Conservation (phyloP, 1,284 basidiomycete genomes). For the Filobasidium uniguttulatum region DNA sequence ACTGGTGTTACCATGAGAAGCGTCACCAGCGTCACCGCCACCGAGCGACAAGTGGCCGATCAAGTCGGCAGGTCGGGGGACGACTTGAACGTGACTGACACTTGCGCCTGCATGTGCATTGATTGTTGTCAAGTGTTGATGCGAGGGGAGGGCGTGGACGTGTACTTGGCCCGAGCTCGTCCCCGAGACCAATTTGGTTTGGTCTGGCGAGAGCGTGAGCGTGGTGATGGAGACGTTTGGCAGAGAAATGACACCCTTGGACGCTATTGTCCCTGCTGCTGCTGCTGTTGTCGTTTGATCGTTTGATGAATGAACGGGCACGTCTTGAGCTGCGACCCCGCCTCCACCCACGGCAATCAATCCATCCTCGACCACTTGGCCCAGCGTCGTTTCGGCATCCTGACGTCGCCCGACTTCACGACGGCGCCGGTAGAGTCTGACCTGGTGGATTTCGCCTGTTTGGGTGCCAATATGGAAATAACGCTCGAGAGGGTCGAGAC, state of each 20-base stretch:
- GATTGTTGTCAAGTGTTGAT: constrained; percentile 72
- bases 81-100: constrained; percentile 59
- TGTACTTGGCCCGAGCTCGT: constrained; percentile 61
- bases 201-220: constrained; percentile 59
- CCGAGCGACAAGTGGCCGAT: constrained; percentile 54
- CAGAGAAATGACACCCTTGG: too few relatives aligned
- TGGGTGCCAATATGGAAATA: constrained; percentile 69
- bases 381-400: constrained; percentile 20
- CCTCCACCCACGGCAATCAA: constrained; percentile 60
- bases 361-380: constrained; percentile 37
- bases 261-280: too few relatives aligned
- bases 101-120: constrained; percentile 50
- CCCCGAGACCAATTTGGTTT: constrained; percentile 58
- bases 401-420: constrained; percentile 28
- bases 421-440: constrained; percentile 59
- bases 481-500: constrained; percentile 71
- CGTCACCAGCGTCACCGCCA: constrained; percentile 20
- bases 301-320: constrained; percentile 3
- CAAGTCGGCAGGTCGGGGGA: constrained; percentile 71
- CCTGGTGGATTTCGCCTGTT: constrained; percentile 59
- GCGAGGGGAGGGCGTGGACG: constrained; percentile 74
- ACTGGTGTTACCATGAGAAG: constrained; percentile 38
- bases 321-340: constrained; percentile 48
- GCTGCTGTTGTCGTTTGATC: constrained; percentile 29
- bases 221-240: constrained; percentile 50